phyloP scores from a whole-genome alignment of 495 filamentous ascomycete genomes.

The Letharia columbiana region DNA sequence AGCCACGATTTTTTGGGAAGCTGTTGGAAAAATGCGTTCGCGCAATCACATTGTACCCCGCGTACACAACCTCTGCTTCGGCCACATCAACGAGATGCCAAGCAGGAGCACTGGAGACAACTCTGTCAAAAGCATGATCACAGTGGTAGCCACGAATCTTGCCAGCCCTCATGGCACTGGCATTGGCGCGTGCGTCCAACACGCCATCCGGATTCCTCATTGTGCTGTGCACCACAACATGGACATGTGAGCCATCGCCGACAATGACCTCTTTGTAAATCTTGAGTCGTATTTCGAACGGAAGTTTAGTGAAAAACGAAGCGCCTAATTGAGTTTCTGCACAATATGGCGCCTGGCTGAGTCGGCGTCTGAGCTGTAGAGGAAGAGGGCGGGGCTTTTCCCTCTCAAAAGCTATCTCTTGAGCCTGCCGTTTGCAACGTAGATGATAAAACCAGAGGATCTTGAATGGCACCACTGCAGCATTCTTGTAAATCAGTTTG shows the following conservation, averaged over 20 bases:
- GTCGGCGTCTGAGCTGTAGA: conserved; percentile 15
- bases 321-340: conserved; percentile 10
- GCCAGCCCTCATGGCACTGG: conserved; percentile 1
- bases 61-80: conserved; percentile 1
- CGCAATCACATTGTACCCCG: neutral
- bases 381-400: conserved; percentile 19
- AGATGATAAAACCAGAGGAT: conserved; percentile 9
- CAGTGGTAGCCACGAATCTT: conserved; percentile 2
- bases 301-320: conserved; percentile 16
- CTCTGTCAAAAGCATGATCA: neutral
- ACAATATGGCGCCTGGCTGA: conserved; percentile 3
- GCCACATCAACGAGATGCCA: neutral
- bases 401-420: conserved; percentile 19
- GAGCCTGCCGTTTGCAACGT: conserved; percentile 9
- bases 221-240: conserved; percentile 9
- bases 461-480: conserved; percentile 1
- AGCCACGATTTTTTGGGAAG: conserved; percentile 9
- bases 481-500: neutral
- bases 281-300: conserved; percentile 18
- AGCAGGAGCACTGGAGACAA: neutral
- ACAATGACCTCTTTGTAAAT: conserved; percentile 21
- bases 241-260: conserved; percentile 13
- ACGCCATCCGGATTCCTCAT: neutral
- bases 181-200: neutral
- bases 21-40: neutral